Conservation (phyloP, 2,329 filamentous ascomycete species). For the Ploettnerulaceae sp. region DNA sequence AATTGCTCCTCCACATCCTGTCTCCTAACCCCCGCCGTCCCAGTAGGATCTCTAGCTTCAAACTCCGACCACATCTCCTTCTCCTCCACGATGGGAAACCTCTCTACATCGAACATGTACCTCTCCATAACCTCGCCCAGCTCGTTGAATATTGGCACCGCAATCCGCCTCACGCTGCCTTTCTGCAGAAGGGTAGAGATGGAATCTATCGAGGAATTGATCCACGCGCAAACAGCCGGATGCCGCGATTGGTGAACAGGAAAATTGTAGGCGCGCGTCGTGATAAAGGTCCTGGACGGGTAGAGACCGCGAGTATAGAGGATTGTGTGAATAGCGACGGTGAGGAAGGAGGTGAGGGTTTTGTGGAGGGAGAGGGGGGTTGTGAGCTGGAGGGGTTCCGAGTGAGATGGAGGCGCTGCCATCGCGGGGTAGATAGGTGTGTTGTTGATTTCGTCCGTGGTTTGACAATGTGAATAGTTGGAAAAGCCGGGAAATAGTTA, state of each 20-base stretch:
- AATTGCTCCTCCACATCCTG: conserved; percentile 67
- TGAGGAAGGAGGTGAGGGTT: conserved; percentile 62
- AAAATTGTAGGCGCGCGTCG: conserved; percentile 64
- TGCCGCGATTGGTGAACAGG: conserved; percentile 67
- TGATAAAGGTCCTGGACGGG: conserved; percentile 59
- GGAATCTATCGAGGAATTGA: conserved; percentile 59
- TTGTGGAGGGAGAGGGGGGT: conserved; percentile 44
- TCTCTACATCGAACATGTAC: conserved; percentile 39
- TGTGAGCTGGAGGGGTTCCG: conserved; percentile 34
- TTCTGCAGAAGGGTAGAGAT: conserved; percentile 57
- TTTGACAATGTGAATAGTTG: not conserved
- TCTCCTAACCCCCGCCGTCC: conserved; percentile 41
- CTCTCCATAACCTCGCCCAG: conserved; percentile 37
- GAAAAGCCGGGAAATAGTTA: too few species aligned
- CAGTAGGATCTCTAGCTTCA: conserved; percentile 11
- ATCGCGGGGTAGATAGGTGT: conserved; percentile 4
- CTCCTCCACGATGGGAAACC: conserved; percentile 36
- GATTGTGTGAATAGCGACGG: conserved; percentile 65
- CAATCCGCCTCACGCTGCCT: conserved; percentile 35
- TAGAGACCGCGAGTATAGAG: conserved; percentile 64
- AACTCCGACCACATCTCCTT: conserved; percentile 37
- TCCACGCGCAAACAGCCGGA: conserved; percentile 65
- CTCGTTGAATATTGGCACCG: conserved; percentile 36
- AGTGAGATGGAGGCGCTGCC: conserved; percentile 5
- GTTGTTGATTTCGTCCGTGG: not conserved